Base-by-base conservation (phyloP, 2,329 filamentous ascomycete genomes). In the Fusarium albosuccineum region DNA sequence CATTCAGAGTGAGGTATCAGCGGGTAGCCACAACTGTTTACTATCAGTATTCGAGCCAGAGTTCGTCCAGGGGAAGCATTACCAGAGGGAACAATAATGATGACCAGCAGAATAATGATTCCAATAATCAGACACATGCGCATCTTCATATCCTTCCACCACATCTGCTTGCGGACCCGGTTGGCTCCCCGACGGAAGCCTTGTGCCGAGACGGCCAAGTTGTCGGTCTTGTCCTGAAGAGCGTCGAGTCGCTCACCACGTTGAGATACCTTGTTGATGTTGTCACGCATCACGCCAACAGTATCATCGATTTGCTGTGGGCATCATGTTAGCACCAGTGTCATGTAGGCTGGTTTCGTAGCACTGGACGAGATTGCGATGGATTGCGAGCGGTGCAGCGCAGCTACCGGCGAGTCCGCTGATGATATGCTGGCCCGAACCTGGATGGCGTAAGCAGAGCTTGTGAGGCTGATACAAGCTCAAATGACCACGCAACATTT, bases 81-180 rank as follows among this genome's bases (percentile, higher is more conserved):
- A 97, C 95, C 93, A 73, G 91, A 86, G 70, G 96, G 96, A 73
- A 98, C 90, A 77, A 99, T 96, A 79, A 99, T 98, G 80, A 99
- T 88, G 73, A 97, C 84, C 72, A 99, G 87, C 74, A 99, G 86
- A 73, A 98, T 87, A 79, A 98, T 91, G 81, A 99, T 92, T 76
- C 94, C 96, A 62, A 90, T 86, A 77, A 97, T 92, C 74, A 99
- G 85, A 83, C 95, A 98, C 86, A 97, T 96, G 81, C 96, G 91
- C 96, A 99, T 99, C 89, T 98, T 98, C 93, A 97, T 97, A 78
- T 98, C 95, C 88, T 98, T 98, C 95, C 94, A 98, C 95, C 95
- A 98, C 95, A 98, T 98, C 82, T 97, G 91, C 86, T 94, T 95
- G 81, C 96, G 90, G 73, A 99, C 95, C 75, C 93, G 87, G 86